Evolutionary conservation across 306 rosid species (phyloP).

Genomic region (Pyrus pyrifolia): DNA sequence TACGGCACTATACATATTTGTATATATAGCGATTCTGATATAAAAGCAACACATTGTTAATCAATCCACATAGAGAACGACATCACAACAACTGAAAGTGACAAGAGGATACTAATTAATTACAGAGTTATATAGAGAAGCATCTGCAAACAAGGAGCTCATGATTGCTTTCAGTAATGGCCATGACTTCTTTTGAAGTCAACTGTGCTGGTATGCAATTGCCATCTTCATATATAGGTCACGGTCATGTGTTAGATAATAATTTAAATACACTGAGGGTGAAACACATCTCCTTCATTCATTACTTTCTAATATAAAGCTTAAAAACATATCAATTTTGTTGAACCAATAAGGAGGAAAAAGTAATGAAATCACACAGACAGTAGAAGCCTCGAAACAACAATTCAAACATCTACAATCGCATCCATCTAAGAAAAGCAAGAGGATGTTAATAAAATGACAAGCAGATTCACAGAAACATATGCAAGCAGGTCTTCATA

Average conservation of each 20-base stretch:
- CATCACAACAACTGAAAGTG: not conserved
- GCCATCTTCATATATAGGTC: not conserved
- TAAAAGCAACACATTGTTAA: not conserved
- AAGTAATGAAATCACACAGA: no score
- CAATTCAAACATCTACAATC: not conserved
- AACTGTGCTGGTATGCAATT: conserved; percentile 16
- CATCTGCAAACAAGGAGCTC: not conserved
- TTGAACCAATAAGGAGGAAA: not conserved
- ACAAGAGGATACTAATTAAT: not conserved
- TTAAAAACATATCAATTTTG: not conserved
- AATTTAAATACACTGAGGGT: no score
- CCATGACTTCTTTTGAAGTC: not conserved
- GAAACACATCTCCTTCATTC: no score
- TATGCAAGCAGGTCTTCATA: conserved; percentile 8
- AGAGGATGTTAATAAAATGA: not conserved
- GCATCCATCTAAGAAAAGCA: not conserved
- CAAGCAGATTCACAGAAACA: not conserved
- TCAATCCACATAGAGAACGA: not conserved
- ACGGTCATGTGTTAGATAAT: no score
- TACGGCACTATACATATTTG: not conserved
- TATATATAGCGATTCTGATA: not conserved
- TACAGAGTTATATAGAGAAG: not conserved
- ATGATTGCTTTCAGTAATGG: not conserved
- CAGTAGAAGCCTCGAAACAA: not conserved
- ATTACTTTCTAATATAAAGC: not conserved